A percentile compares a stretch with the other conserved stretches of the same genome.
These are phyloP conservation scores for Populus pruinosa DNA, from an alignment of 345 rosid species.

Conservation along the genomic window DNA sequence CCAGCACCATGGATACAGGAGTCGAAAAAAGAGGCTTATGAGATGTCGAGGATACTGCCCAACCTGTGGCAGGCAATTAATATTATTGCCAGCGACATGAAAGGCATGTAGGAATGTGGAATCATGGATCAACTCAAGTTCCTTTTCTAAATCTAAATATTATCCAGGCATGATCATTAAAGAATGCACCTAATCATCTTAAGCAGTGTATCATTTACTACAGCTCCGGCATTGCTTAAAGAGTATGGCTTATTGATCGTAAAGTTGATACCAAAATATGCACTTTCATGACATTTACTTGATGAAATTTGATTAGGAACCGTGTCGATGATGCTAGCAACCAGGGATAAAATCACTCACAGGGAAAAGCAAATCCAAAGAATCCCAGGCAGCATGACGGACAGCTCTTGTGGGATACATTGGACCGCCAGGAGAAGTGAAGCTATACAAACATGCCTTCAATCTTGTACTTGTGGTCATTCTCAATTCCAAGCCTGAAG, in stretches of 20 bases:
- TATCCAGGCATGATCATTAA: background rate
- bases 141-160: background rate
- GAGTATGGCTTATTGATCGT: background rate
- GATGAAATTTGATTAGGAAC: background rate
- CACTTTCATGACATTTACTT: background rate
- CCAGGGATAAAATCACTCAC: slow-evolving; percentile 45
- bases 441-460: slow-evolving; percentile 90
- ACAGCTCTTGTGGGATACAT: slow-evolving; percentile 99
- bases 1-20: slow-evolving; percentile 98
- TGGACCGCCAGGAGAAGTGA: slow-evolving; percentile 96
- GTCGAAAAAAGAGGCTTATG: slow-evolving; percentile 88
- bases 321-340: background rate
- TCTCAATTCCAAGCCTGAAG: slow-evolving; percentile 86
- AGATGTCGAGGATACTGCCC: slow-evolving; percentile 91
- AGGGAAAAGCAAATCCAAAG: slow-evolving; percentile 87
- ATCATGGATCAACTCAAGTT: background rate
- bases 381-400: slow-evolving; percentile 98
- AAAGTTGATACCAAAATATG: background rate
- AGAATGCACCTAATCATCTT: background rate
- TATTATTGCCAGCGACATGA: background rate
- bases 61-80: slow-evolving; percentile 50
- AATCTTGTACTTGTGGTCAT: slow-evolving; percentile 93
- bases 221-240: background rate
- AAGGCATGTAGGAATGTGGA: background rate
- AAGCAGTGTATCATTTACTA: background rate